These are phyloP conservation scores for Balamuthia mandrillaris DNA, from an alignment of 208 protist species.

Conservation along the genomic window DNA sequence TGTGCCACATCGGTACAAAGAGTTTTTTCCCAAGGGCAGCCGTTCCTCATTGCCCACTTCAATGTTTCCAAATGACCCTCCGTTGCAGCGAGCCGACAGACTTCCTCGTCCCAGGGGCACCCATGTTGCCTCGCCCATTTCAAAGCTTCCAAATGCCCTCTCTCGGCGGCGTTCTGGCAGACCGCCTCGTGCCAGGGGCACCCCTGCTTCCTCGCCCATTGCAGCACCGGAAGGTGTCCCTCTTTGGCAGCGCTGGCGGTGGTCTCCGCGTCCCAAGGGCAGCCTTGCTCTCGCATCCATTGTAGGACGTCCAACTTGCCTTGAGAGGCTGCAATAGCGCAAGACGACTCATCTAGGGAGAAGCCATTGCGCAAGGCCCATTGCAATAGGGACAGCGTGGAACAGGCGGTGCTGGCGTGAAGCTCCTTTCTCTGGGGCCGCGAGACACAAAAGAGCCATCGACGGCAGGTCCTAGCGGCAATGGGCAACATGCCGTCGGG, in stretches of 20 bases:
- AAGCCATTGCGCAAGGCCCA: not conserved
- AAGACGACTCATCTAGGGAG: not conserved
- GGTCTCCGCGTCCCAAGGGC: not conserved
- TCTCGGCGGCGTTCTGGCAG: not conserved
- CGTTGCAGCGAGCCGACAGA: not conserved
- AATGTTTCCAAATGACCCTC: not conserved
- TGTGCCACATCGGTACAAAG: not conserved
- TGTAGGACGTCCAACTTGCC: not conserved
- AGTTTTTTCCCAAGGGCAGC: not conserved
- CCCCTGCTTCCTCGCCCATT: not conserved
- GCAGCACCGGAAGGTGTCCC: not conserved
- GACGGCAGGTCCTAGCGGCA: too few relatives aligned
- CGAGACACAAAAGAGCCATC: too few relatives aligned
- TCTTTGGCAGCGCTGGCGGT: not conserved
- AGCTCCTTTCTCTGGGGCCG: too few relatives aligned
- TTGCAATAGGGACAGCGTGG: not conserved
- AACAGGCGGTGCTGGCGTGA: too few relatives aligned
- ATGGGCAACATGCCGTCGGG: too few relatives aligned
- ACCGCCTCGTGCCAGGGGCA: not conserved
- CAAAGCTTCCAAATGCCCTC: not conserved
- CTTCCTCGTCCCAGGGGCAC: not conserved
- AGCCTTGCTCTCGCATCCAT: not conserved
- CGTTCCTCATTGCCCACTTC: not conserved
- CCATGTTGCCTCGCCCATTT: not conserved
- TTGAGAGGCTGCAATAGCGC: not conserved